Evolutionary conservation across 306 rosid genomes (phyloP).

Genomic region (Benincasa hispida): DNA sequence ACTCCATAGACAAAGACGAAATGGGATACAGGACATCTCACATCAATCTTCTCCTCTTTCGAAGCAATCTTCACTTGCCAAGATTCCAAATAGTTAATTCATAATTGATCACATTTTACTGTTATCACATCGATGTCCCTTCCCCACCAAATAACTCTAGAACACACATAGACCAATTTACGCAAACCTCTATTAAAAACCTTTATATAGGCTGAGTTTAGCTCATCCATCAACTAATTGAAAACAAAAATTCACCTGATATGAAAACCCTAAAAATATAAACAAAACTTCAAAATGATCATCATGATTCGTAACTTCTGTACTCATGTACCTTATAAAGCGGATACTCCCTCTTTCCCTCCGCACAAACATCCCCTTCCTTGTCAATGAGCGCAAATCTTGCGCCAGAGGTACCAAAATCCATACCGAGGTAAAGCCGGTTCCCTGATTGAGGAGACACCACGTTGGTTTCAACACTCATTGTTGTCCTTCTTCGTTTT

Average conservation of each 20-base stretch:
- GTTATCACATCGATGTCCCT: neutral
- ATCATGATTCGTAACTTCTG: neutral
- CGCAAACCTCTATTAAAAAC: neutral
- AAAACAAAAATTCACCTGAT: neutral
- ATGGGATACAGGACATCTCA: neutral
- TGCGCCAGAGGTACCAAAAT: constrained; percentile 86
- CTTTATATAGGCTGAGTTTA: neutral
- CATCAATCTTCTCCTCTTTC: neutral
- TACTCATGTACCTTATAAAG: constrained; percentile 33
- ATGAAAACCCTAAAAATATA: neutral
- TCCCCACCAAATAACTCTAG: neutral
- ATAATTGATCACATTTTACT: neutral
- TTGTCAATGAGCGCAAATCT: constrained; percentile 69
- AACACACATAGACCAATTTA: neutral
- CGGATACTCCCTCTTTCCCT: constrained; percentile 67
- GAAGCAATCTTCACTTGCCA: neutral
- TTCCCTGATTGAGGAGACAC: constrained; percentile 16
- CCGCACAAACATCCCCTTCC: constrained; percentile 39
- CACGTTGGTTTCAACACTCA: constrained; percentile 23
- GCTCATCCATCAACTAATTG: neutral
- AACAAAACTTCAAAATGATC: neutral
- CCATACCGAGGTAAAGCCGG: constrained; percentile 76
- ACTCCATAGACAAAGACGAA: neutral
- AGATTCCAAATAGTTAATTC: neutral
- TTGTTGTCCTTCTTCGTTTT: constrained; percentile 19